phyloP scores from a whole-genome alignment of 1,139 yeast species.

The Suhomyces yuchorum region DNA sequence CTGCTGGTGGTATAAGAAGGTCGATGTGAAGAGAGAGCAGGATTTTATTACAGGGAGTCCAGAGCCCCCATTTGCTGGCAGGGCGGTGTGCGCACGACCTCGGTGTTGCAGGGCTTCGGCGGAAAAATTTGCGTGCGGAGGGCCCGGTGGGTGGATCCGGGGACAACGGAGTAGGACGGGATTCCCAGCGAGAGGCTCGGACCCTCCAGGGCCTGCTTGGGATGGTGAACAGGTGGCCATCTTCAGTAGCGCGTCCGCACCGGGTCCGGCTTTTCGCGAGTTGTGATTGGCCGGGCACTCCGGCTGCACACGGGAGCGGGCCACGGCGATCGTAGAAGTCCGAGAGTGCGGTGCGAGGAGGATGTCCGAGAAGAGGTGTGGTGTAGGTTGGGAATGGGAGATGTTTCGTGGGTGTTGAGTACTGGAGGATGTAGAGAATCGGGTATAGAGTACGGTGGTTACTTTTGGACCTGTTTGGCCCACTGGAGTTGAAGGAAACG shows the following conservation, averaged over 20 bases:
- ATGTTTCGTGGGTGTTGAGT: neutral
- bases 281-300: slow-evolving; percentile 10
- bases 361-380: neutral
- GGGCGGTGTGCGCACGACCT: slow-evolving; percentile 12
- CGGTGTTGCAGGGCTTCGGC: slow-evolving; percentile 4
- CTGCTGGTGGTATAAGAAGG: slow-evolving; percentile 9
- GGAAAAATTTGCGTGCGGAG: slow-evolving; percentile 11
- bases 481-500: neutral
- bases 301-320: slow-evolving; percentile 2
- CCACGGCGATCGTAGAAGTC: slow-evolving; percentile 2
- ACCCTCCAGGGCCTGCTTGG: neutral
- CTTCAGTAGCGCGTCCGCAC: slow-evolving; percentile 6
- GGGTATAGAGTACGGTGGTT: neutral
- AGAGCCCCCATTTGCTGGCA: slow-evolving; percentile 11
- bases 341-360: slow-evolving; percentile 1
- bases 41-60: slow-evolving; percentile 13
- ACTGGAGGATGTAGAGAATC: neutral
- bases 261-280: slow-evolving; percentile 10
- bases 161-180: neutral
- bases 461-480: neutral
- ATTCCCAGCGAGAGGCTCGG: neutral
- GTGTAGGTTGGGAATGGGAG: no score
- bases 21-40: slow-evolving; percentile 12
- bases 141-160: neutral
- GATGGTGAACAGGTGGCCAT: neutral